These are phyloP conservation scores for Dorcoceras hygrometricum DNA, from an alignment of 257 asterid genomes.

Conservation along the genomic window DNA sequence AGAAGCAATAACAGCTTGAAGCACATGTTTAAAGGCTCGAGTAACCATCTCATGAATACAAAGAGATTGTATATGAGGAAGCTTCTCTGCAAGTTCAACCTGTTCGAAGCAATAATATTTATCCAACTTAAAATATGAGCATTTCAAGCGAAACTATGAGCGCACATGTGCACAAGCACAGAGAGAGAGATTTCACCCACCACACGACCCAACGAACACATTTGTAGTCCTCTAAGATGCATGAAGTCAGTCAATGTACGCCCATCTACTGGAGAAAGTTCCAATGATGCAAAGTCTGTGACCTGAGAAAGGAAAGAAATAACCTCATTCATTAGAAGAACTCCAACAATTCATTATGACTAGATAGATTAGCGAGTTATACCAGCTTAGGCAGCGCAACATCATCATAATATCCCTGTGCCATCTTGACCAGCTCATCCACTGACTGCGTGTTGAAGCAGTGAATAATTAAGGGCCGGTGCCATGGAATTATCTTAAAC, in stretches of 20 bases:
- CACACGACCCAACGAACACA: slow-evolving; percentile 95
- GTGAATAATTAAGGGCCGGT: slow-evolving; percentile 17
- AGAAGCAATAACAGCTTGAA: slow-evolving; percentile 92
- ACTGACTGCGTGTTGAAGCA: slow-evolving; percentile 61
- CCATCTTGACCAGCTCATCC: slow-evolving; percentile 85
- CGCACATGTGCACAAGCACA: neutral
- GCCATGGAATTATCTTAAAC: slow-evolving; percentile 1
- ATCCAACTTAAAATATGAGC: slow-evolving; percentile 9
- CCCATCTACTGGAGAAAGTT: slow-evolving; percentile 99
- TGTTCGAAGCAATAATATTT: slow-evolving; percentile 41
- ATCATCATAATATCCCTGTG: slow-evolving; percentile 70
- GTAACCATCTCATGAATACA: slow-evolving; percentile 99
- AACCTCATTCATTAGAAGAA: slow-evolving; percentile 13
- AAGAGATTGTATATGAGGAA: slow-evolving; percentile 95
- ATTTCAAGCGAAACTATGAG: slow-evolving; percentile 7
- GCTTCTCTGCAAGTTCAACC: slow-evolving; percentile 96
- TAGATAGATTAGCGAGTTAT: slow-evolving; percentile 26
- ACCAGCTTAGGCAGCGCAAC: slow-evolving; percentile 98
- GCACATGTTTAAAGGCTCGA: slow-evolving; percentile 86
- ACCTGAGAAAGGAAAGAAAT: slow-evolving; percentile 50
- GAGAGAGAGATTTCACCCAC: slow-evolving; percentile 41
- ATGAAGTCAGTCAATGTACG: slow-evolving; percentile 95
- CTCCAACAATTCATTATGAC: slow-evolving; percentile 10
- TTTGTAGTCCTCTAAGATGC: slow-evolving; percentile 94
- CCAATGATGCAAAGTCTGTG: slow-evolving; percentile 96